These are phyloP conservation scores for Phlebiopsis gigantea DNA, from an alignment of 768 basidiomycete genomes.

Conservation along the genomic window DNA sequence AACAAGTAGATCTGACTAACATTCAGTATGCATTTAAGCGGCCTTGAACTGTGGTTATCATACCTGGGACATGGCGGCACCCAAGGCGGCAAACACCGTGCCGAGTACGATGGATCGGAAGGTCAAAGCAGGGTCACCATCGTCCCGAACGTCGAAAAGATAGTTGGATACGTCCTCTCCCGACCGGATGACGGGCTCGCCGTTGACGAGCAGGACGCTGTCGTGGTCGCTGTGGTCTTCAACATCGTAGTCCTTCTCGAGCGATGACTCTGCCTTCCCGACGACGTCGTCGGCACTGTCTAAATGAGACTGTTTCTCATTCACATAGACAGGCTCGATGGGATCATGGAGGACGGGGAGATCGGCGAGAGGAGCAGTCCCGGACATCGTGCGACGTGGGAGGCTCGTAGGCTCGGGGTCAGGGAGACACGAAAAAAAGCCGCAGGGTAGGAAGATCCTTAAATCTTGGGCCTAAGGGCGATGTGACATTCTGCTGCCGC, in stretches of 20 bases:
- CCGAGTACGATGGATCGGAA: slow-evolving; percentile 53
- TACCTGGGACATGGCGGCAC: slow-evolving; percentile 55
- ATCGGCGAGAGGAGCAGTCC: slow-evolving; percentile 3
- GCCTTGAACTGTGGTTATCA: no score
- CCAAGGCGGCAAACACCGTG: slow-evolving; percentile 50
- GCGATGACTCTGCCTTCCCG: slow-evolving; percentile 7
- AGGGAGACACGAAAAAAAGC: background rate
- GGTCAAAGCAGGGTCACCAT: slow-evolving; percentile 49
- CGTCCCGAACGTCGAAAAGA: slow-evolving; percentile 53
- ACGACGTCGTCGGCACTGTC: slow-evolving; percentile 1
- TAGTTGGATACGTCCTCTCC: slow-evolving; percentile 50
- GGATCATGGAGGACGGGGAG: slow-evolving; percentile 6
- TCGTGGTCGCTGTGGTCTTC: slow-evolving; percentile 11
- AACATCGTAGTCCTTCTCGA: slow-evolving; percentile 1
- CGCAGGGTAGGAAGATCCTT: no score
- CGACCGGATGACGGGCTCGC: slow-evolving; percentile 25
- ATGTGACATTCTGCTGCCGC: background rate
- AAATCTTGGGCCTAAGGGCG: background rate
- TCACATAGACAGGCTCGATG: background rate
- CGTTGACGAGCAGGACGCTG: slow-evolving; percentile 15
- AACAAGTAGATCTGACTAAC: slow-evolving; percentile 47
- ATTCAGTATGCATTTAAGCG: no score
- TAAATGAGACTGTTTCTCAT: slow-evolving; percentile 3
- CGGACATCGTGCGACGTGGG: slow-evolving; percentile 8
- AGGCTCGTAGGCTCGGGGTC: background rate